Evolutionary conservation across 2,329 filamentous ascomycete genomes (phyloP), one percentile per base, ranked within the genome.

Genomic region (Curvularia hawaiiensis): DNA sequence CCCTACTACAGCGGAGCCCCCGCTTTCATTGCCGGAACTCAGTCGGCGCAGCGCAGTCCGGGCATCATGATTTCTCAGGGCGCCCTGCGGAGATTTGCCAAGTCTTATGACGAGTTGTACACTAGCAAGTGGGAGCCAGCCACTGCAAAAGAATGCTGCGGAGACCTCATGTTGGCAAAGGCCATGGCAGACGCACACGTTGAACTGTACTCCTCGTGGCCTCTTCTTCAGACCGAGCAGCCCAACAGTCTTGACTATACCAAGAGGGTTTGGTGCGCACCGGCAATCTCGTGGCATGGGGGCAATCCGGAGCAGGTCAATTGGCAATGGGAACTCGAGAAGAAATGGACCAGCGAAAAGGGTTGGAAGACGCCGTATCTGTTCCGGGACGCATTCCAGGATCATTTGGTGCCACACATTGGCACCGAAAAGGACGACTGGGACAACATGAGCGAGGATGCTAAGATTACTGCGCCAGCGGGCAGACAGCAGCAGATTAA

Each of bases 151-250:
- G 68, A 70, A 45, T 78, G 76, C 63, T 78, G 76, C 48, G 77
- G 76, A 14, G 76, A 78, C 56, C 57, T 73, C 38, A 66, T 76
- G 18, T 67, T 78, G 4, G 69, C 74, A 0, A 70, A 65, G 14
- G 73, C 75, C 3, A 64, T 79, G 30, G 54, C 58, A 8, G 68
- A 78, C 8, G 70, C 73, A 10, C 68, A 70, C 18, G 72, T 78
- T 18, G 71, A 73, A 24, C 66, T 77, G 18, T 74, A 76, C 6
- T 69, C 70, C 22, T 71, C 75, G 0, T 80, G 74, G 67, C 79
- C 79, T 0, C 71, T 79, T 49, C 71, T 81, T 12, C 79, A 82
- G 59, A 72, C 77, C 40, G 78, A 79, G 54, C 77, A 74, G 20
- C 77, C 77, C 5, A 63, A 64, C 35, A 76, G 74, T 0, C 67